Base-by-base conservation (phyloP, 257 asterid species). In the Anisodus tanguticus region DNA sequence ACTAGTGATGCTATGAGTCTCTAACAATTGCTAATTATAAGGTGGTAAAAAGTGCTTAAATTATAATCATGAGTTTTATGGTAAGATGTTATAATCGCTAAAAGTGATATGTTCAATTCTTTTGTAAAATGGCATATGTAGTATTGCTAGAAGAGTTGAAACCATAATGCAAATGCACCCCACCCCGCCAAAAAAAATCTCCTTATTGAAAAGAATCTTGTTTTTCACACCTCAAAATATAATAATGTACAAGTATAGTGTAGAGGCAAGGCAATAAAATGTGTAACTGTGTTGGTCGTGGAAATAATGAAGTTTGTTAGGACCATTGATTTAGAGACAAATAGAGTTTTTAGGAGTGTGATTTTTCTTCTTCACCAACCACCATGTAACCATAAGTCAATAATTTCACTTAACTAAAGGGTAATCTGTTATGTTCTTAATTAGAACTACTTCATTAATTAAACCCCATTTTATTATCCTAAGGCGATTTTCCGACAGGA, bases 141-240 rank as follows among this genome's bases (percentile, higher is more conserved):
- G 77, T 63, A 78, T 84, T 78, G 68, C 67, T 82, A 82, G 66
- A 85, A 71, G 19, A 76, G 81, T 81, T 80, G 87, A 82, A 85
- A 91, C 88, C 86, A 91, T 91, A 62, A 80, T 69, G 57, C 83
- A 76, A 82, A 88, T 82, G 54, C 79, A 6, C 53, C 13, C 54
- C 71, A 9, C 54, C 1, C 49, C 69, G 17, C 49, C 69, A 9
- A 35, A 17, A 26, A 37, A 31, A 8, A 19, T 35, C 78, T 78
- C 88, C 88, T 53, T 47, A 63, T 31, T 4, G 45, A 81, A 64
- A 64, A 63, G 85, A 87, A 86, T 80, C 92, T 89, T 91, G 88
- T 45, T 88, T 84, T 82, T 88, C 92, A 91, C 92, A 91, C 85
- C 88, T 87, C 47, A 19, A 59, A 69, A 79, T 60, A 16, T 69